Evolutionary conservation across 495 filamentous ascomycete genomes (phyloP).

Genomic region (Xeromyces bisporus): DNA sequence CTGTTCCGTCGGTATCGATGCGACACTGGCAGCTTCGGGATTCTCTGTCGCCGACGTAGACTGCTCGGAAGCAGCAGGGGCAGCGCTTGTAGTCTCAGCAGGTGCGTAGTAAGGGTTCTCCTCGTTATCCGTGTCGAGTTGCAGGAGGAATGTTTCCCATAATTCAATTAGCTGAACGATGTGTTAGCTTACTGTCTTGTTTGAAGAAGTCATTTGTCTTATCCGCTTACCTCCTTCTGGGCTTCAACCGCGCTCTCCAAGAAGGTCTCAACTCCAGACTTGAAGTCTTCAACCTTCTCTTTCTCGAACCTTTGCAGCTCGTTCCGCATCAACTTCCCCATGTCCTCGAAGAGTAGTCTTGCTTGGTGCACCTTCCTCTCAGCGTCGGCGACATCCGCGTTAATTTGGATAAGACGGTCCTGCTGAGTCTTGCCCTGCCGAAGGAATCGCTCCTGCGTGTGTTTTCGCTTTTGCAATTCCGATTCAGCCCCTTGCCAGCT

Average conservation of each 20-base stretch:
- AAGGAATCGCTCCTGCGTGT: constrained; percentile 77
- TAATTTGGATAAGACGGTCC: constrained; percentile 78
- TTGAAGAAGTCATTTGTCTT: too few species aligned
- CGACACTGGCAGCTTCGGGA: constrained; percentile 14
- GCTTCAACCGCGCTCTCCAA: constrained; percentile 92
- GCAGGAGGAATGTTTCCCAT: constrained; percentile 95
- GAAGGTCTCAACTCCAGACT: constrained; percentile 93
- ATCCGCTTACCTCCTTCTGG: constrained; percentile 74
- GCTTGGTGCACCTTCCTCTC: constrained; percentile 89
- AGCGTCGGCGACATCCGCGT: constrained; percentile 81
- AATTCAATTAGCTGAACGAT: constrained; percentile 72
- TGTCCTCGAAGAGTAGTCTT: constrained; percentile 83
- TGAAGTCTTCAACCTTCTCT: constrained; percentile 99
- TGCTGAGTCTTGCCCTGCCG: constrained; percentile 88
- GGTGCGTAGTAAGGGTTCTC: constrained; percentile 61
- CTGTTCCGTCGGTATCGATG: constrained; percentile 20
- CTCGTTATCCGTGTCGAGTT: constrained; percentile 85
- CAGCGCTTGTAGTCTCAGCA: too few species aligned
- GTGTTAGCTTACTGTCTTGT: too few species aligned
- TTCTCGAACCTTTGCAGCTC: constrained; percentile 90
- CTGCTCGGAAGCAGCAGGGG: constrained; percentile 9
- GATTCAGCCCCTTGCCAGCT: constrained; percentile 80
- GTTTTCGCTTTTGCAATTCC: constrained; percentile 72
- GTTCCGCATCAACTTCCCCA: constrained; percentile 79
- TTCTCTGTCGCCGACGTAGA: constrained; percentile 9